Evolutionary conservation across 2,329 filamentous ascomycete species (phyloP).

Genomic region (Thelonectria blattea): DNA sequence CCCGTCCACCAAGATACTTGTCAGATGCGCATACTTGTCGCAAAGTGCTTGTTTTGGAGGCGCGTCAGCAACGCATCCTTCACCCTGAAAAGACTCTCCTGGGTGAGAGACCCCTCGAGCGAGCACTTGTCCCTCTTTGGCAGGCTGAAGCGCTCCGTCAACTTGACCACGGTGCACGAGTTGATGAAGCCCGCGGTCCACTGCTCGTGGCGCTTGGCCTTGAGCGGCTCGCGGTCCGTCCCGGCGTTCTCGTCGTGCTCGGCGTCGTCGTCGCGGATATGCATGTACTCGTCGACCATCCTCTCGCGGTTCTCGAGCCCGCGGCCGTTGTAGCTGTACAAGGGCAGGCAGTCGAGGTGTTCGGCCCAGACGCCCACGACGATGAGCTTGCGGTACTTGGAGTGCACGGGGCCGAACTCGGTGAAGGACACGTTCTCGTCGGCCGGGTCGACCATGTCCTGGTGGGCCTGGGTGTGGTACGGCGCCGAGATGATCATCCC

Average conservation of each 20-base stretch:
- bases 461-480: conserved; percentile 22
- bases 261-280: conserved; percentile 24
- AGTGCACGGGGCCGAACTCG: conserved; percentile 26
- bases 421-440: conserved; percentile 21
- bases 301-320: conserved; percentile 21
- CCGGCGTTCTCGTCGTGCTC: background rate
- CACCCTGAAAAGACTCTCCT: background rate
- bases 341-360: conserved; percentile 27
- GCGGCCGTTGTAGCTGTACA: conserved; percentile 29
- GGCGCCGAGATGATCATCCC: conserved; percentile 32
- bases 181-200: conserved; percentile 26
- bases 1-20: background rate
- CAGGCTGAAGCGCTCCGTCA: conserved; percentile 26
- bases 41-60: too few relatives aligned
- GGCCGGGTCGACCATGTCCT: conserved; percentile 1
- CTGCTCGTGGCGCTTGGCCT: conserved; percentile 3
- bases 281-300: conserved; percentile 27
- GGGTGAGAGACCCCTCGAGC: conserved; percentile 21
- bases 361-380: conserved; percentile 28
- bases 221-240: conserved; percentile 1
- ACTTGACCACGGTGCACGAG: conserved; percentile 25
- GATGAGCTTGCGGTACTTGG: conserved; percentile 36
- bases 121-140: conserved; percentile 22
- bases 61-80: background rate
- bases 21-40: background rate